These are phyloP conservation scores for Oryza meyeriana DNA, from an alignment of 176 grass and related monocot species.

Conservation along the genomic window DNA sequence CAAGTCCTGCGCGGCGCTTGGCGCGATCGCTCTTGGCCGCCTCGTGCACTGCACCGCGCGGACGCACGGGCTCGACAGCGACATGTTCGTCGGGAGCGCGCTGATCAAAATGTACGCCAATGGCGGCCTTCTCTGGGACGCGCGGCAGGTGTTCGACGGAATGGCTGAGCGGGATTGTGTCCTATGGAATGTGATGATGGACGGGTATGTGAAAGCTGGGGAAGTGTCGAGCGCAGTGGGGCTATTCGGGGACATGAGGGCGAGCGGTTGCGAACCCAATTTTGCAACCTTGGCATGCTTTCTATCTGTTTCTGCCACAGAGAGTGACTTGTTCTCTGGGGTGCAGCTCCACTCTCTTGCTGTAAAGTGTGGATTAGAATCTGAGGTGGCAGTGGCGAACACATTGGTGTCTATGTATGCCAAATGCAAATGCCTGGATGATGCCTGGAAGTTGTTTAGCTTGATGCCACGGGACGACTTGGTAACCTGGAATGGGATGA, in stretches of 20 bases:
- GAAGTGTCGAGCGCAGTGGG: constrained; percentile 28
- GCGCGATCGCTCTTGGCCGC: constrained; percentile 48
- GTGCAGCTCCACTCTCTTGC: constrained; percentile 69
- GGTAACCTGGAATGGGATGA: constrained; percentile 82
- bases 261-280: constrained; percentile 32
- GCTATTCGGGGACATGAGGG: constrained; percentile 57
- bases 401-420: constrained; percentile 79
- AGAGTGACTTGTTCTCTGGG: constrained; percentile 55
- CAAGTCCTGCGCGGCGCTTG: constrained; percentile 64
- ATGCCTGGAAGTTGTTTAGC: constrained; percentile 57
- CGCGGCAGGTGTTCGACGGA: constrained; percentile 70
- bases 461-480: constrained; percentile 55
- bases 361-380: constrained; percentile 62
- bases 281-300: constrained; percentile 61
- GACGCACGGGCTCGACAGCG: constrained; percentile 41
- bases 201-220: constrained; percentile 51
- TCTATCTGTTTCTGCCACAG: constrained; percentile 59
- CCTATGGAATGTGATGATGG: constrained; percentile 85
- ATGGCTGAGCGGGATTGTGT: constrained; percentile 67
- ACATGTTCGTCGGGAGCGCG: constrained; percentile 67
- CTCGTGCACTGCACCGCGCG: constrained; percentile 61
- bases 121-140: constrained; percentile 32
- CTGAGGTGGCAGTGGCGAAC: constrained; percentile 54
- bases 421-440: constrained; percentile 56
- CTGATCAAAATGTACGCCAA: constrained; percentile 68